Evolutionary conservation across 2,329 filamentous ascomycete species (phyloP).

Genomic region (Trichoderma koningiopsis): DNA sequence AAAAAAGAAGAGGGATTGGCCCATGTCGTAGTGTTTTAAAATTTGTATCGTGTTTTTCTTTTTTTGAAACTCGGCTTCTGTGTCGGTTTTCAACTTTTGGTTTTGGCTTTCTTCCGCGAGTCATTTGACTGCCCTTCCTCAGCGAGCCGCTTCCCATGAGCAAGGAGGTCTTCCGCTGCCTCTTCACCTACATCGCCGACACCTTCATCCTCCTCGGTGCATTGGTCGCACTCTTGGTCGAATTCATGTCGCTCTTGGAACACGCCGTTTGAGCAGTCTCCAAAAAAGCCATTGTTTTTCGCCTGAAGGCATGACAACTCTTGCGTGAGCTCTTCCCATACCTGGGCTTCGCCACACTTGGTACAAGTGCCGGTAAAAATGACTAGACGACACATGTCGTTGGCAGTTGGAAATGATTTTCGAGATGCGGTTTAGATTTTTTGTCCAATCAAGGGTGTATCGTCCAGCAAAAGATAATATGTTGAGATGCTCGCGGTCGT

Average conservation of each 20-base stretch:
- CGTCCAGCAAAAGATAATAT: background rate
- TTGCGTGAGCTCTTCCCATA: constrained; percentile 50
- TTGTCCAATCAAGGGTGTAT: background rate
- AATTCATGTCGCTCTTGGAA: constrained; percentile 48
- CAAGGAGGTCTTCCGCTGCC: constrained; percentile 14
- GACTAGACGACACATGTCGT: constrained; percentile 51
- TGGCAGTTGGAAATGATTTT: background rate
- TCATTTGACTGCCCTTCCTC: constrained; percentile 27
- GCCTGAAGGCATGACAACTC: constrained; percentile 52
- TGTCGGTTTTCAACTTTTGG: constrained; percentile 36
- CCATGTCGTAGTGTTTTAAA: background rate
- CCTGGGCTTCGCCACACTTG: constrained; percentile 44
- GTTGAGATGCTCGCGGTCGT: background rate
- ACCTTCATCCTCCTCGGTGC: constrained; percentile 46
- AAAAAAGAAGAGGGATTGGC: background rate
- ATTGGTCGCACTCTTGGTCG: constrained; percentile 52
- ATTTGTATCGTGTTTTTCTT: background rate
- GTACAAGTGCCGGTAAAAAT: constrained; percentile 49
- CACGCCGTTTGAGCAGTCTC: constrained; percentile 46
- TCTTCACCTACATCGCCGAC: constrained; percentile 45
- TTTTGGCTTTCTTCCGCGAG: constrained; percentile 38
- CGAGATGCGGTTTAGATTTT: background rate
- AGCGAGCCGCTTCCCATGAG: constrained; percentile 28
- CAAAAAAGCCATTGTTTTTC: constrained; percentile 51
- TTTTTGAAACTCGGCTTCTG: constrained; percentile 34